Base-by-base conservation (phyloP, 768 basidiomycete species). In the Amanita thiersii region DNA sequence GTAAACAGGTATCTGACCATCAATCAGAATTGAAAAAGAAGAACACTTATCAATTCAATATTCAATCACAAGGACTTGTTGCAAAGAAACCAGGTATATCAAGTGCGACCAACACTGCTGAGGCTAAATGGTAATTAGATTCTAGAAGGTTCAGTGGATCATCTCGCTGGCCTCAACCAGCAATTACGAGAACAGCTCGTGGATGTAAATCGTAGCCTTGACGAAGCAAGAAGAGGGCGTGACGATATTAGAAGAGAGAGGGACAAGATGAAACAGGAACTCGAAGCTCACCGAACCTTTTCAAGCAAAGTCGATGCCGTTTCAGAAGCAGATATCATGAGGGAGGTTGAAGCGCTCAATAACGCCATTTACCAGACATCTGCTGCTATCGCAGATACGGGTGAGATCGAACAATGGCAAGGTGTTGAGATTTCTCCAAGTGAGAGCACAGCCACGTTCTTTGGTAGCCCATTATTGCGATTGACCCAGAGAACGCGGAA, bases 321-420 rank as follows among this genome's bases (percentile, higher is more conserved):
- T 34, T 67, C 74, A 3, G 65, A 63, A 3, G 59, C 61, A 14
- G 72, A 77, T 23, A 63, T 76, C 10, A 56, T 66, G 20, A 52
- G 45, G 2, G 63, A 69, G 48, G 55, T 77, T 10, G 62, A 67
- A 35, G 56, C 58, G 11, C 52, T 78, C n/a, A 71, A 76, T 37
- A 54, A 67, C 5, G 66, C 67, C 44, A 69, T 75, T 21, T 63
- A 63, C 23, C 72, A 77, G 49, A 64, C 64, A 11, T 68, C 73
- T 2, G 68, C 69, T 0, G 62, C 58, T 42, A 63, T 76, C 43
- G 65, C 73, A 1, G 72, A 73, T 35, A 37, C 61, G 1, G 66
- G 68, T 54, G 56, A 33, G 11, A 7, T 8, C 5, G 3, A 30
- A 10, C 10, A 9, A 10, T 6, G 18, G n/a, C 12, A 1, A 19